These are phyloP conservation scores for Cryphonectria nitschkei DNA, from an alignment of 2,329 filamentous ascomycete genomes.

Conservation along the genomic window DNA sequence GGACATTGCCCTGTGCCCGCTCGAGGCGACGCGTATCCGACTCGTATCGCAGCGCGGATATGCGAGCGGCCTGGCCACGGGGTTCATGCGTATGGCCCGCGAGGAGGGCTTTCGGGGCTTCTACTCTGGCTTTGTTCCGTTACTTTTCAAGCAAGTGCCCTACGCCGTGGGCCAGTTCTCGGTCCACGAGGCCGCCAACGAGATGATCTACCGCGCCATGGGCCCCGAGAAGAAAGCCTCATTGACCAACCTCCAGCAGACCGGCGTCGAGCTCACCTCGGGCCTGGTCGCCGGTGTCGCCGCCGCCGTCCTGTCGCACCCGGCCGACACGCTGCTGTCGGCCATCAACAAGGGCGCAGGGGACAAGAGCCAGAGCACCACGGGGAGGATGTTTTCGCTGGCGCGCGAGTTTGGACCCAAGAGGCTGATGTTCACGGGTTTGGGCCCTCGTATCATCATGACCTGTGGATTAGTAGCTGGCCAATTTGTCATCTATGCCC, in stretches of 20 bases:
- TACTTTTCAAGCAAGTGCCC: conserved; percentile 87
- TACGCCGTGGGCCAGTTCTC: conserved; percentile 96
- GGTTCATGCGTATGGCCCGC: conserved; percentile 75
- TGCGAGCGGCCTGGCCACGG: conserved; percentile 70
- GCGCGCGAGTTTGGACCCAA: conserved; percentile 55
- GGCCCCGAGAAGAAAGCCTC: conserved; percentile 69
- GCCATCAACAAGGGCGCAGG: conserved; percentile 61
- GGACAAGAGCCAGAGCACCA: conserved; percentile 50
- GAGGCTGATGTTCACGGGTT: conserved; percentile 49
- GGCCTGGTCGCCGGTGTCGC: conserved; percentile 88
- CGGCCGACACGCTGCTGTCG: conserved; percentile 69
- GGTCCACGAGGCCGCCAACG: conserved; percentile 86
- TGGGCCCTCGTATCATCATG: conserved; percentile 57
- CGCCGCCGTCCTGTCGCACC: conserved; percentile 86
- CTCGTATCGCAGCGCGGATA: conserved; percentile 83
- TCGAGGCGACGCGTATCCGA: conserved; percentile 80
- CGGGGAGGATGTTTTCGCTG: conserved; percentile 56
- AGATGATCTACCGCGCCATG: conserved; percentile 71
- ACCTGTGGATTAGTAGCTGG: conserved; percentile 56
- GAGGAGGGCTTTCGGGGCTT: conserved; percentile 80
- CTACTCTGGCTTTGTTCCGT: conserved; percentile 88
- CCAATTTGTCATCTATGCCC: conserved; percentile 60
- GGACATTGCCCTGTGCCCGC: conserved; percentile 84
- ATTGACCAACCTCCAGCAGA: conserved; percentile 72
- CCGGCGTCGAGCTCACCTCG: conserved; percentile 81